phyloP scores from a whole-genome alignment of 2,329 filamentous ascomycete species.

The Ophiostoma angusticollis region DNA sequence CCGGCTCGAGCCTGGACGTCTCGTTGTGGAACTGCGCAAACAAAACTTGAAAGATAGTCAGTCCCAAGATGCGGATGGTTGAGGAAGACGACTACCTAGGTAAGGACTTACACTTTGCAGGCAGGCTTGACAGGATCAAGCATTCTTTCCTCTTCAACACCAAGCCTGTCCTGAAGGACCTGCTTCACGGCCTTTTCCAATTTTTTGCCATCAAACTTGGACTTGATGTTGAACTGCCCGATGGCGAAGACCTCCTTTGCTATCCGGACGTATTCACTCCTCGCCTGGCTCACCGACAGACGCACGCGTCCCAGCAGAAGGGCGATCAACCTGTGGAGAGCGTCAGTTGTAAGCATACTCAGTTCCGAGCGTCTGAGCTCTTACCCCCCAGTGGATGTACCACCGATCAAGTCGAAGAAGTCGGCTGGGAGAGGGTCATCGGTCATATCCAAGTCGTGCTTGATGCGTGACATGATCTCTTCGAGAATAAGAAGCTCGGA shows the following conservation, averaged over 20 bases:
- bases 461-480: conserved; percentile 2
- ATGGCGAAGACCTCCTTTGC: neutral
- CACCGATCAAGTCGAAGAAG: conserved; percentile 5
- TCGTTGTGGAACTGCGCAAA: neutral
- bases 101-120: neutral
- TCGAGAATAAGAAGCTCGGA: conserved; percentile 1
- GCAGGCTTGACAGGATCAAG: neutral
- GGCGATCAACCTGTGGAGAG: conserved; percentile 2
- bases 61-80: neutral
- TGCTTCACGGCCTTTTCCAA: neutral
- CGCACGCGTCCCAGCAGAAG: neutral
- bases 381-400: conserved; percentile 1
- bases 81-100: neutral
- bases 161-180: neutral
- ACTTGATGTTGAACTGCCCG: neutral
- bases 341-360: too few relatives aligned
- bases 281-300: neutral
- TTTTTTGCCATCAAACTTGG: neutral
- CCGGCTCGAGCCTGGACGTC: neutral
- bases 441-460: neutral
- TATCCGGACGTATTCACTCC: neutral
- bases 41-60: neutral
- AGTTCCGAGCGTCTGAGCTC: too few relatives aligned
- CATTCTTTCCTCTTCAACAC: neutral
- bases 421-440: neutral